Percentiles rank a stretch among this genome's conserved stretches.
Evolutionary conservation across 2,329 filamentous ascomycete species (phyloP).

Genomic region (Truncatella angustata): DNA sequence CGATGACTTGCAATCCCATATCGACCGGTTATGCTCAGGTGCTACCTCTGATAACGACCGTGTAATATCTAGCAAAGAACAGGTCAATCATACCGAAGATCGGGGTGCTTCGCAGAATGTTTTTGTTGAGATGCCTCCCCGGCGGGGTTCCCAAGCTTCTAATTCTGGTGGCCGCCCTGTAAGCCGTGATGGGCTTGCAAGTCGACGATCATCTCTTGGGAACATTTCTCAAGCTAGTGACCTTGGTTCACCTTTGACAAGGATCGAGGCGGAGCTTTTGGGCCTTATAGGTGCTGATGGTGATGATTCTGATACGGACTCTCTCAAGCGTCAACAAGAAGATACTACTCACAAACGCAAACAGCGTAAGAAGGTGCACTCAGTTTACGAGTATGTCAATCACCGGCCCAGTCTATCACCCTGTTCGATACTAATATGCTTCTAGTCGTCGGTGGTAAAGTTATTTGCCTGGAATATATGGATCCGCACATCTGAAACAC

Average conservation of each 20-base stretch:
- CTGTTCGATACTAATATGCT: background rate
- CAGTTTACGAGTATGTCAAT: constrained; percentile 10
- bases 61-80: background rate
- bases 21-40: background rate
- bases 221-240: constrained; percentile 11
- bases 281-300: constrained; percentile 18
- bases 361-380: constrained; percentile 7
- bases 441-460: constrained; percentile 10
- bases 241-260: constrained; percentile 25
- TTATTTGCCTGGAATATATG: too few species aligned
- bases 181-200: constrained; percentile 8
- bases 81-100: background rate
- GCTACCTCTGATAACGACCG: background rate
- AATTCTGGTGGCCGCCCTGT: background rate
- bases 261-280: constrained; percentile 28
- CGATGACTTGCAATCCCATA: constrained; percentile 1
- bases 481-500: too few species aligned
- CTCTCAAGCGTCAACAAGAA: constrained; percentile 10
- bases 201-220: constrained; percentile 21
- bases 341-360: background rate
- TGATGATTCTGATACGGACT: constrained; percentile 20
- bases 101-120: background rate
- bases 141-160: constrained; percentile 9
- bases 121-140: constrained; percentile 5
- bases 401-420: background rate